phyloP scores from a whole-genome alignment of 306 rosid genomes.

The Trifolium fragiferum region DNA sequence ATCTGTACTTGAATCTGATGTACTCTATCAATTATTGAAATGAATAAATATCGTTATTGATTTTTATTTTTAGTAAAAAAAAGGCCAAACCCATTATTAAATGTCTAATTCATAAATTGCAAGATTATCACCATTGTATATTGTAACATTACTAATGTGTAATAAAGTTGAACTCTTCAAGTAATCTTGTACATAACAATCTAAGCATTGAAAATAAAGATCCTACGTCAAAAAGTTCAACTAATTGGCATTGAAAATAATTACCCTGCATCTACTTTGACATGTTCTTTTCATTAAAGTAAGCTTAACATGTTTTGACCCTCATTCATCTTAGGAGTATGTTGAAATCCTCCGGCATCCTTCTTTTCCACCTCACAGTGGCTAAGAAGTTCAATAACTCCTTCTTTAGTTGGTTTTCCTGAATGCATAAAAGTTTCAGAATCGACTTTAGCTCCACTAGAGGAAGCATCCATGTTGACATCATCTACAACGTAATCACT shows the following conservation, averaged over 20 bases:
- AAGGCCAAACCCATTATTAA: too few species aligned
- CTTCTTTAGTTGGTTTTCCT: conserved; percentile 34
- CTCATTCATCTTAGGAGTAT: conserved; percentile 31
- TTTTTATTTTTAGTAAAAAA: too few species aligned
- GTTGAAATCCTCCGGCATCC: conserved; percentile 29
- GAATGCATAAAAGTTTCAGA: conserved; percentile 31
- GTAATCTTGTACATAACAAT: neutral
- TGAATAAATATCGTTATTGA: too few species aligned
- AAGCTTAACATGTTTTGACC: conserved; percentile 35
- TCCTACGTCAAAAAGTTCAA: neutral
- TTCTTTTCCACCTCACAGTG: conserved; percentile 33
- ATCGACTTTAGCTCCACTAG: neutral
- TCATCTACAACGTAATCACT: conserved; percentile 56
- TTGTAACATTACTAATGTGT: neutral
- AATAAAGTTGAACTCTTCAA: neutral
- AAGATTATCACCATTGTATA: too few species aligned
- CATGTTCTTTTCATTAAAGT: neutral
- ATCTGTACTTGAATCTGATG: too few species aligned
- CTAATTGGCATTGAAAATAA: too few species aligned
- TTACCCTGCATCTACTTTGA: too few species aligned
- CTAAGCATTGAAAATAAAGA: neutral
- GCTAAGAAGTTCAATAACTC: conserved; percentile 1
- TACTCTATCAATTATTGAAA: too few species aligned
- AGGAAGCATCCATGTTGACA: conserved; percentile 38
- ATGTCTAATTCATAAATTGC: too few species aligned